Percentiles rank a stretch among this genome's conserved stretches.
Evolutionary conservation across 2,329 filamentous ascomycete species (phyloP).

Genomic region (Talaromyces sp.): DNA sequence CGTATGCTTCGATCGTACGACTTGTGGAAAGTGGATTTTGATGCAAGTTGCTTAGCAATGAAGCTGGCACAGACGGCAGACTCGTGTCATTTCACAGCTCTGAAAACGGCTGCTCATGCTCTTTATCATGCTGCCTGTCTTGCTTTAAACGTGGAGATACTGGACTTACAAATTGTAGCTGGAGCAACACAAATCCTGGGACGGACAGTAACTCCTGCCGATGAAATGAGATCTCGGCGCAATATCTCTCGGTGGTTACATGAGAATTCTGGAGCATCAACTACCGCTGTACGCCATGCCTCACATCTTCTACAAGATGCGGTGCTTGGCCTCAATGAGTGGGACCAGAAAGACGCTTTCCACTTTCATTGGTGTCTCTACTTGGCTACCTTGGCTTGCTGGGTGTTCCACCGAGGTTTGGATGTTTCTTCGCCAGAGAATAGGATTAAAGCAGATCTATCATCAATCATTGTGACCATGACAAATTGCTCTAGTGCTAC

Average conservation of each 20-base stretch:
- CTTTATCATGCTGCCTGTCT: conserved; percentile 59
- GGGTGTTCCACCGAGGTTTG: conserved; percentile 53
- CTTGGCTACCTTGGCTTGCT: conserved; percentile 56
- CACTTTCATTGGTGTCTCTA: conserved; percentile 63
- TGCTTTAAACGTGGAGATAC: conserved; percentile 55
- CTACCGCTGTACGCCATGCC: conserved; percentile 53
- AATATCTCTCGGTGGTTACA: conserved; percentile 52
- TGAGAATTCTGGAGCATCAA: conserved; percentile 31
- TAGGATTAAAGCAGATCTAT: conserved; percentile 33
- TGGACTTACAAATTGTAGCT: conserved; percentile 61
- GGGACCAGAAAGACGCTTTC: conserved; percentile 53
- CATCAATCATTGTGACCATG: conserved; percentile 29
- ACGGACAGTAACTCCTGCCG: conserved; percentile 49
- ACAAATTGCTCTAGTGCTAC: conserved; percentile 34
- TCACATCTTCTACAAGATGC: conserved; percentile 52
- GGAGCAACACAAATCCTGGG: conserved; percentile 59
- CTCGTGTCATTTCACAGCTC: conserved; percentile 44
- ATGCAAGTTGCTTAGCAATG: conserved; percentile 47
- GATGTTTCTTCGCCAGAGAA: conserved; percentile 33
- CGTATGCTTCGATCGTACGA: conserved; percentile 54
- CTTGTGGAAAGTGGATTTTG: conserved; percentile 58
- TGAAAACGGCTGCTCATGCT: conserved; percentile 50
- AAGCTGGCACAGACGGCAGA: conserved; percentile 31
- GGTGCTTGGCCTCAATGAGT: conserved; percentile 48
- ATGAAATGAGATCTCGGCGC: conserved; percentile 51